Conservation (phyloP, 2,329 filamentous ascomycete species). For the Fusarium sp. region DNA sequence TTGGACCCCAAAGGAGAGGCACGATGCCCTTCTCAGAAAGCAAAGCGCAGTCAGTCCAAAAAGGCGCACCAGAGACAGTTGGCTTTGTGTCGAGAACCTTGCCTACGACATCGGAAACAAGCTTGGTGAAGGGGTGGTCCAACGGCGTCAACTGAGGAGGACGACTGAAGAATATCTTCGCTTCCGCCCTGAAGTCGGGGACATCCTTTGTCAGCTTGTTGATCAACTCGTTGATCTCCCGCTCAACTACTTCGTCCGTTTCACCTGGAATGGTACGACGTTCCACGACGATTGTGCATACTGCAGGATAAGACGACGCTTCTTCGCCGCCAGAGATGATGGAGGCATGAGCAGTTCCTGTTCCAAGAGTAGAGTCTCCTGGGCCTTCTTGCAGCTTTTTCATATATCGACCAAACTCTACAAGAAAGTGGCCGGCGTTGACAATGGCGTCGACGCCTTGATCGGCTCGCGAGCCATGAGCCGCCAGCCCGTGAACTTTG, state of each 20-base stretch:
- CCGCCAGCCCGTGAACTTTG: constrained; percentile 54
- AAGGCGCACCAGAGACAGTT: constrained; percentile 48
- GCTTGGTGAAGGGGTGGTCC: constrained; percentile 55
- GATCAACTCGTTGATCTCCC: constrained; percentile 54
- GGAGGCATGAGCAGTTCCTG: constrained; percentile 59
- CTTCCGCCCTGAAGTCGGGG: constrained; percentile 54
- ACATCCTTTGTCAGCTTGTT: constrained; percentile 47
- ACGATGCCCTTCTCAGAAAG: constrained; percentile 58
- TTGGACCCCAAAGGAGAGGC: constrained; percentile 59
- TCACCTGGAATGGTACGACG: constrained; percentile 60
- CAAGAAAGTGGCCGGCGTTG: constrained; percentile 59
- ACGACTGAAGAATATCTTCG: constrained; percentile 56
- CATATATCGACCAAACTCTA: constrained; percentile 57
- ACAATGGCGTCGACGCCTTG: constrained; percentile 62
- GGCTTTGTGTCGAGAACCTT: constrained; percentile 44
- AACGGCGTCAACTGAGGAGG: constrained; percentile 54
- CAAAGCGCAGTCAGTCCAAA: constrained; percentile 64
- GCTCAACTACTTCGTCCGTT: constrained; percentile 50
- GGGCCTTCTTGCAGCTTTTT: constrained; percentile 46
- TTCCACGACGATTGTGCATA: constrained; percentile 61
- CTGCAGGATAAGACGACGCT: constrained; percentile 61
- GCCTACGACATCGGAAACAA: constrained; percentile 46
- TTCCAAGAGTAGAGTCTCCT: constrained; percentile 50
- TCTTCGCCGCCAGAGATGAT: constrained; percentile 63
- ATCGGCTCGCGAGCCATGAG: constrained; percentile 57